These are phyloP conservation scores for Paramecium biaurelia DNA, from an alignment of 73 alveolate genomes.

Conservation along the genomic window DNA sequence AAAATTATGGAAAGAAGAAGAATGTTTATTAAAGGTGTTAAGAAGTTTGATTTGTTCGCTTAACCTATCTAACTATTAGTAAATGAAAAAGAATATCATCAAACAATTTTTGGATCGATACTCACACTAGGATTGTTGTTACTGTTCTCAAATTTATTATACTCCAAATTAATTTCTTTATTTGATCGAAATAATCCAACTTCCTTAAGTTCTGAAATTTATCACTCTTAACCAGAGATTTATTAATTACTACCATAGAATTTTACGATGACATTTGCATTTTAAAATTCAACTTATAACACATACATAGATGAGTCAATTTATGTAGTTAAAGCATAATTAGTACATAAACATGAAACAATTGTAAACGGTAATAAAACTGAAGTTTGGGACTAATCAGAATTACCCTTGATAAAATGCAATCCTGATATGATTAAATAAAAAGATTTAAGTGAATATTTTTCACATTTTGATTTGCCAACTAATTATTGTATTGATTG, in stretches of 20 bases:
- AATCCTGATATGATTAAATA: background rate
- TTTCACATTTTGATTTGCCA: background rate
- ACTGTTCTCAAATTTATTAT: background rate
- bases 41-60: background rate
- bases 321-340: background rate
- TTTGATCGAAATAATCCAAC: background rate
- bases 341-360: background rate
- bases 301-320: slow-evolving; percentile 43
- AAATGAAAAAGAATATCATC: background rate
- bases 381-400: background rate
- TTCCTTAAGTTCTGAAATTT: background rate
- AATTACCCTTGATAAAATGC: background rate
- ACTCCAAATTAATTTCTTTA: background rate
- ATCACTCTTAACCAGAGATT: background rate
- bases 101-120: slow-evolving; percentile 9
- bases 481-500: slow-evolving; percentile 35
- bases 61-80: slow-evolving; percentile 26
- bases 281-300: background rate
- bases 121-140: background rate
- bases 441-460: background rate
- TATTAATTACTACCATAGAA: background rate
- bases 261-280: slow-evolving; percentile 16
- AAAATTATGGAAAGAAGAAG: background rate
- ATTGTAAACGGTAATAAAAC: background rate
- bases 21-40: background rate